Conservation (phyloP, 2,329 filamentous ascomycete genomes). For the Colletotrichum nymphaeae region DNA sequence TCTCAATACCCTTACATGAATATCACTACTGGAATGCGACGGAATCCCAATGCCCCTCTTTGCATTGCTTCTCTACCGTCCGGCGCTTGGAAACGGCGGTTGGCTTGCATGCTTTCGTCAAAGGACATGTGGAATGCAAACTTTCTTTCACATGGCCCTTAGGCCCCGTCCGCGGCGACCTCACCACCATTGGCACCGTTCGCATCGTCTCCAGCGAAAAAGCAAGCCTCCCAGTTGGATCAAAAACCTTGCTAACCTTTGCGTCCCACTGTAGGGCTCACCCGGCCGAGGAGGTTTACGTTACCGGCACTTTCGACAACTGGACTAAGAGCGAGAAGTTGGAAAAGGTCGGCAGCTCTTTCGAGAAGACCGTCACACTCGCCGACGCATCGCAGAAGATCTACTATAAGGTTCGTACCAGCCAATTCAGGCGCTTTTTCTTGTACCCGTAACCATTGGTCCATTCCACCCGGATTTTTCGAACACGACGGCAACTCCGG, state of each 20-base stretch:
- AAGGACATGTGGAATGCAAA: conserved; percentile 17
- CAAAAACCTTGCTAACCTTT: conserved; percentile 27
- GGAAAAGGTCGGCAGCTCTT: conserved; percentile 77
- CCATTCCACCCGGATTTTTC: background rate
- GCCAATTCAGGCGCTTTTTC: conserved; percentile 20
- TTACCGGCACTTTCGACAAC: conserved; percentile 95
- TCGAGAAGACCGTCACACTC: conserved; percentile 85
- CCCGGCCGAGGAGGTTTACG: conserved; percentile 86
- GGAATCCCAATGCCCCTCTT: conserved; percentile 1
- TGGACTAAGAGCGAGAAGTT: conserved; percentile 91
- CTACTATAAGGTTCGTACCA: conserved; percentile 86
- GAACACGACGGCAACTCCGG: conserved; percentile 25
- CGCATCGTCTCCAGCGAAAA: conserved; percentile 3
- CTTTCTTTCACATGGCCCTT: conserved; percentile 12
- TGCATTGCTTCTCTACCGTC: background rate
- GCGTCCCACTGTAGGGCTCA: conserved; percentile 74
- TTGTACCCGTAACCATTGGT: conserved; percentile 28
- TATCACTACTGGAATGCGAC: conserved; percentile 17
- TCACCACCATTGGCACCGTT: conserved; percentile 5
- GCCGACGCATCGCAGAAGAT: conserved; percentile 77
- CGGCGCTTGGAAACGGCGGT: background rate
- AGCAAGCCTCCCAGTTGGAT: background rate
- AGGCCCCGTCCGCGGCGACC: background rate
- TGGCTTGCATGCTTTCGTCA: conserved; percentile 20
- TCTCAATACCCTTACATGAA: background rate